Conservation (phyloP, 352 stramenopile genomes). For the Phytophthora foliorum region DNA sequence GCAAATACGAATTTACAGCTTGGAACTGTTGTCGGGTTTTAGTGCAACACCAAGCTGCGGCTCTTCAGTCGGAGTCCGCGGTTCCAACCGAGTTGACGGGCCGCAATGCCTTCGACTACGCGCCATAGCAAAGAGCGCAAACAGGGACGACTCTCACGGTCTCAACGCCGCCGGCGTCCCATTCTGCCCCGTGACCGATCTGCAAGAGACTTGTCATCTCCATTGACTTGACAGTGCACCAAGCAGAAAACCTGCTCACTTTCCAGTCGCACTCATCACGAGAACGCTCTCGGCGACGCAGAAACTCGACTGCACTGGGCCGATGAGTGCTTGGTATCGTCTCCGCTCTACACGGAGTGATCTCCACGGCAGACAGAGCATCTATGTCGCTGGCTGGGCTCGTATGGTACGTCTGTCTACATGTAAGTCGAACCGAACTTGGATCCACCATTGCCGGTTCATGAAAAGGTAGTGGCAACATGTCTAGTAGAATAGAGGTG, state of each 20-base stretch:
- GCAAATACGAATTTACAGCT: no score
- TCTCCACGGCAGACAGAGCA: background rate
- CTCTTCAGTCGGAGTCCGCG: no score
- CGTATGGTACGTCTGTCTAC: conserved; percentile 3
- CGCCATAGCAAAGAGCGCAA: background rate
- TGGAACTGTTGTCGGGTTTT: no score
- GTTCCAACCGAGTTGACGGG: conserved; percentile 6
- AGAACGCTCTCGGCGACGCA: background rate
- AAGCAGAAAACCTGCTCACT: background rate
- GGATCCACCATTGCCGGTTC: background rate
- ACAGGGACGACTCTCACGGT: background rate
- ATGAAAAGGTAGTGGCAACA: no score
- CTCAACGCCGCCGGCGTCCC: no score
- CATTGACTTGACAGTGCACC: no score
- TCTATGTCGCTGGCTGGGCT: background rate
- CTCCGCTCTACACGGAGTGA: no score
- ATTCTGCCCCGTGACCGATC: no score
- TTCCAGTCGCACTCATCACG: conserved; percentile 3
- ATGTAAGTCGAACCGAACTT: conserved; percentile 1
- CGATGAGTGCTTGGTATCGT: conserved; percentile 10
- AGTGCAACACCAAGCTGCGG: no score
- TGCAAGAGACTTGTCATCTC: background rate
- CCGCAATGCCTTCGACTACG: background rate
- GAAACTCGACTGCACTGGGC: conserved; percentile 4
- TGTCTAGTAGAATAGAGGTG: no score